Evolutionary conservation across 208 protist genomes (phyloP).

Genomic region (Herpetomonas samuelpessoai): DNA sequence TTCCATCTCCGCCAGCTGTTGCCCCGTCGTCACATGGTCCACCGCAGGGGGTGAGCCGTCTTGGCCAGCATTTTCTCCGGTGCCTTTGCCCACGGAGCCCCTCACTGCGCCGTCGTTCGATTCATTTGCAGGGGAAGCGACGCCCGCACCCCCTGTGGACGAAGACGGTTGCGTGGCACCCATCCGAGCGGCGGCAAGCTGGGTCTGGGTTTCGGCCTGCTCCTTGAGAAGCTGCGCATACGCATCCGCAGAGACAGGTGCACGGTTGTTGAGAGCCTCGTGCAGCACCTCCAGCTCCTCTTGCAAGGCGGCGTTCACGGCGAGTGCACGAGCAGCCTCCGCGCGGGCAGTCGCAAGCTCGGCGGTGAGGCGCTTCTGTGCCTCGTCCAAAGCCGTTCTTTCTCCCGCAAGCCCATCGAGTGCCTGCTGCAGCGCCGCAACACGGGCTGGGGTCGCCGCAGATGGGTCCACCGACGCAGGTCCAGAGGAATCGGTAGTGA

Average conservation of each 20-base stretch:
- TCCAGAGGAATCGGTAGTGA: too few species aligned
- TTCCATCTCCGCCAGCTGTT: background rate
- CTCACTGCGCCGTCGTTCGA: too few species aligned
- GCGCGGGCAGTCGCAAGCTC: background rate
- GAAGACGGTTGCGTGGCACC: background rate
- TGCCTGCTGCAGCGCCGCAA: background rate
- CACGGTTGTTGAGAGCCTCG: background rate
- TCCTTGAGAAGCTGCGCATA: constrained; percentile 3
- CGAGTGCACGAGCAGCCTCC: background rate
- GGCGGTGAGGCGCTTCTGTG: background rate
- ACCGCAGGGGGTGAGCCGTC: too few species aligned
- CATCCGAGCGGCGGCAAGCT: background rate
- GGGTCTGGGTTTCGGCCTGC: background rate
- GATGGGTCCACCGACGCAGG: too few species aligned
- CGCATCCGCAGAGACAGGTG: background rate
- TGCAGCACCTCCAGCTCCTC: constrained; percentile 4
- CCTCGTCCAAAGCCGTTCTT: background rate
- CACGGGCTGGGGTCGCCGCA: background rate
- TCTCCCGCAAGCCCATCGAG: too few species aligned
- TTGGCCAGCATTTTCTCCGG: background rate
- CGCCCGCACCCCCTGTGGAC: too few species aligned
- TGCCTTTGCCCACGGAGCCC: too few species aligned
- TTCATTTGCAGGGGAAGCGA: too few species aligned
- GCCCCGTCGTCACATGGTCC: too few species aligned
- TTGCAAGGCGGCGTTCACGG: constrained; percentile 1